Conservation (phyloP, 495 filamentous ascomycete species). For the Hypomontagnella submonticulosa region DNA sequence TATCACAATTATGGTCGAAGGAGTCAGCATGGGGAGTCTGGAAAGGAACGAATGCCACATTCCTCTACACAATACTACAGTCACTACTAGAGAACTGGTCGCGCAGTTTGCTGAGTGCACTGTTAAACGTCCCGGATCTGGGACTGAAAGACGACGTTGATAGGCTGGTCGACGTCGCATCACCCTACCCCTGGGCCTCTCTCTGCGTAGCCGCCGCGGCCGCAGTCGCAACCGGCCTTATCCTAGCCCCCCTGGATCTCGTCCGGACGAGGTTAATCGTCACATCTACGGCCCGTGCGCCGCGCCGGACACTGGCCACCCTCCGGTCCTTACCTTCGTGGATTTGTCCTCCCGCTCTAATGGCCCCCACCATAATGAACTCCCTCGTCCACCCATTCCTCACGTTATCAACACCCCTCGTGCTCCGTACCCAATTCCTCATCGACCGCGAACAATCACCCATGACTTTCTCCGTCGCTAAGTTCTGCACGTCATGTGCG, state of each 20-base stretch:
- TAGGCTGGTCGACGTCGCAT: slow-evolving; percentile 67
- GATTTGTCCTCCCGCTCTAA: slow-evolving; percentile 73
- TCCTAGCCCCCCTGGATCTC: slow-evolving; percentile 88
- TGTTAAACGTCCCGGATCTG: slow-evolving; percentile 84
- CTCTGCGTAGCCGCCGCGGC: slow-evolving; percentile 85
- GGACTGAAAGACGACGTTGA: slow-evolving; percentile 67
- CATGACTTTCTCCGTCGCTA: slow-evolving; percentile 76
- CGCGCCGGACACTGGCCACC: slow-evolving; percentile 77
- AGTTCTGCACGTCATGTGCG: slow-evolving; percentile 78
- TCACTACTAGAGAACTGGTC: slow-evolving; percentile 89
- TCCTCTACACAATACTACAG: slow-evolving; percentile 84
- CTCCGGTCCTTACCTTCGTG: slow-evolving; percentile 81
- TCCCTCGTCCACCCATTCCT: slow-evolving; percentile 83
- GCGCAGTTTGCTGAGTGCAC: slow-evolving; percentile 80
- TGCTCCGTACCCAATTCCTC: slow-evolving; percentile 78
- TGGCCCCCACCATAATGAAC: slow-evolving; percentile 87
- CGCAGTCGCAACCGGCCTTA: slow-evolving; percentile 78
- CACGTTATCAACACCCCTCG: slow-evolving; percentile 79
- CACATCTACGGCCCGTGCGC: slow-evolving; percentile 76
- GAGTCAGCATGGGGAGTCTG: slow-evolving; percentile 92
- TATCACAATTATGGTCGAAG: slow-evolving; percentile 86
- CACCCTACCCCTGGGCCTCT: slow-evolving; percentile 76
- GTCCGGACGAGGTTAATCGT: slow-evolving; percentile 90
- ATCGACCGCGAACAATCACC: slow-evolving; percentile 88
- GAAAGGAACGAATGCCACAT: slow-evolving; percentile 93